These are phyloP conservation scores for Karstenula rhodostoma DNA, from an alignment of 2,329 filamentous ascomycete species.

Conservation along the genomic window DNA sequence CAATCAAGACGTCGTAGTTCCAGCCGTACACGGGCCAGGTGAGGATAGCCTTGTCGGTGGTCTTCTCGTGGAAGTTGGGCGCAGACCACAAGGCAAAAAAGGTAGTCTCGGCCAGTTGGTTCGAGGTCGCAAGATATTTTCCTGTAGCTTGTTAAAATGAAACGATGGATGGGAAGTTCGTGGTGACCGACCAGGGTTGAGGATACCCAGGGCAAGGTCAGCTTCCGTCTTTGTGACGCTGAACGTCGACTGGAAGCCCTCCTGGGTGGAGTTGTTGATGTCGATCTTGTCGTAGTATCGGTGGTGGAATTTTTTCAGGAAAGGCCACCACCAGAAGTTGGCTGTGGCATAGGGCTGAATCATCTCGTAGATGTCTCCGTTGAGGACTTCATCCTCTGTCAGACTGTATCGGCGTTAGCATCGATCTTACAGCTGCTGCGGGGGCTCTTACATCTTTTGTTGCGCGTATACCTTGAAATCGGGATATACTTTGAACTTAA, in stretches of 20 bases:
- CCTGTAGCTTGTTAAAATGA: constrained; percentile 14
- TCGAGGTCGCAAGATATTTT: constrained; percentile 58
- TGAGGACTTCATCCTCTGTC: constrained; percentile 58
- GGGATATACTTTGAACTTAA: constrained; percentile 60
- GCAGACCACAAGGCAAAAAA: constrained; percentile 60
- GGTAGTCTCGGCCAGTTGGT: constrained; percentile 59
- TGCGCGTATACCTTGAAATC: constrained; percentile 62
- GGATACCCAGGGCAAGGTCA: constrained; percentile 50
- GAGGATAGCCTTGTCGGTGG: constrained; percentile 53
- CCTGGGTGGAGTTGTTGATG: constrained; percentile 51
- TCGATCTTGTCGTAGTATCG: constrained; percentile 62
- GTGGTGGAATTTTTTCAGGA: constrained; percentile 61
- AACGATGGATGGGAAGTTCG: neutral
- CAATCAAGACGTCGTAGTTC: constrained; percentile 64
- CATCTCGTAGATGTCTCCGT: constrained; percentile 60
- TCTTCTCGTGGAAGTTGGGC: constrained; percentile 63
- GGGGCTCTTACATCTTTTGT: constrained; percentile 56
- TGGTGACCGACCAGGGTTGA: constrained; percentile 52
- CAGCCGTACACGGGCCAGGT: constrained; percentile 62
- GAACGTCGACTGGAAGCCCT: constrained; percentile 63
- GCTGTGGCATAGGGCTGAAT: constrained; percentile 61
- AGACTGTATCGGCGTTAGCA: constrained; percentile 5
- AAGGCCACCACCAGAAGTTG: constrained; percentile 65
- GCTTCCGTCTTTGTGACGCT: constrained; percentile 58
- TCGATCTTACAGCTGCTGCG: neutral